Base-by-base conservation (phyloP, 2,329 filamentous ascomycete genomes). In the Ophiostoma quercus region DNA sequence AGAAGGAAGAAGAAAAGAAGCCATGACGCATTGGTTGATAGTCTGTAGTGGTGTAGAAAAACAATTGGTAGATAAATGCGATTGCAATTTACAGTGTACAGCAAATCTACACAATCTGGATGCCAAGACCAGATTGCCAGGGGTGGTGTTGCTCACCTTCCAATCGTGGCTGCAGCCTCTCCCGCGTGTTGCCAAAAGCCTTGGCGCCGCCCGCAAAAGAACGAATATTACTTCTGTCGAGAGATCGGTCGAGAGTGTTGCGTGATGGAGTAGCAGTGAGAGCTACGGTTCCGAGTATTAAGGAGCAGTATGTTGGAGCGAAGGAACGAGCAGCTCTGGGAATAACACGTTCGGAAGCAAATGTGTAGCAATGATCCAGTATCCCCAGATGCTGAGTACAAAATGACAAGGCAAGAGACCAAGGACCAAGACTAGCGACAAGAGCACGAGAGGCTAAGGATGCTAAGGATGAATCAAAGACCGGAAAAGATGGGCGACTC, bases 121-220 rank as follows among this genome's bases (percentile, higher is more conserved):
- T 68, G 70, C 70, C 67, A 71, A 71, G 70, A 63, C 37, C n/a
- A 37, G 22, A n/a, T 12, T 29, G 34, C 57, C 67, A 67, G 60
- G 66, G 67, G 67, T 67, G 32, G 47, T 3, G 9, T 8, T 39
- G 34, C 1, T 29, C 62, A 67, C 67, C 70, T 69, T 67, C 70
- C 70, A 71, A 71, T 71, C 70, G 70, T 69, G 70, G 70, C 25
- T 6, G 37, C 67, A 39, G 67, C 62, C 62, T 68, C 62, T 60
- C 51, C 62, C 69, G 67, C 67, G 69, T 71, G 69, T 62, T 34
- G 12, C 32, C 62, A 65, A 39, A 65, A 14, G 34, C 19, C 62
- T 65, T 65, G 62, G 62, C 62, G 9, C 14, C 57, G 29, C 32
- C 16, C 60, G 32, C 32, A 57, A 14, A 57, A 57, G 51, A n/a